Conservation (phyloP, 2,329 filamentous ascomycete species). For the Coniochaeta sp. region DNA sequence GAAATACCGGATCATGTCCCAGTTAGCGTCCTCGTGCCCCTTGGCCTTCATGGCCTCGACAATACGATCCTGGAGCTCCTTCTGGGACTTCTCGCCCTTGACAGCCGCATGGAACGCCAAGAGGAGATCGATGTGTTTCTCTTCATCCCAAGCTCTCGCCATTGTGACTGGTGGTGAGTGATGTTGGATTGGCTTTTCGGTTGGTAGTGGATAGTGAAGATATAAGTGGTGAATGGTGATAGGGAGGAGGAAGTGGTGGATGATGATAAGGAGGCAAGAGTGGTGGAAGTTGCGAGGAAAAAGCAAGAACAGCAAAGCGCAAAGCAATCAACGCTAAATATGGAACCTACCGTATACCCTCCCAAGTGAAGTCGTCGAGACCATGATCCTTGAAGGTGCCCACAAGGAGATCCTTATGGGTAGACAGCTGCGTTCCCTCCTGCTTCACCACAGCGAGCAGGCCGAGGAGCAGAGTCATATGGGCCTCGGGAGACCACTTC, state of each 20-base stretch:
- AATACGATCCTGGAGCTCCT: conserved; percentile 15
- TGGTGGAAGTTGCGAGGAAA: not conserved
- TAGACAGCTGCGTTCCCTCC: not conserved
- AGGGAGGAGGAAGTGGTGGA: not conserved
- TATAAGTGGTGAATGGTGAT: not conserved
- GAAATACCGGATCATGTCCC: conserved; percentile 14
- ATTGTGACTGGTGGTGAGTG: conserved; percentile 5
- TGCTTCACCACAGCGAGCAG: not conserved
- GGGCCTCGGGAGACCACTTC: not conserved
- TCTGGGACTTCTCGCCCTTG: conserved; percentile 8
- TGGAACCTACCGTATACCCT: not conserved
- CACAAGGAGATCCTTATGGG: not conserved
- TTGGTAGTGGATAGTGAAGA: too few species aligned
- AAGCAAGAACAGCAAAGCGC: not conserved
- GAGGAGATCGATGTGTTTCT: conserved; percentile 12
- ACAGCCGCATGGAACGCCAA: conserved; percentile 13
- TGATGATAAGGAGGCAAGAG: not conserved
- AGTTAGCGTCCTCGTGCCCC: conserved; percentile 15
- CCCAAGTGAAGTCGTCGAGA: not conserved
- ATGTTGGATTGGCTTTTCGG: too few species aligned
- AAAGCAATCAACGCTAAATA: conserved; percentile 5
- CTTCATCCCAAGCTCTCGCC: conserved; percentile 7
- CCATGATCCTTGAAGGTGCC: not conserved
- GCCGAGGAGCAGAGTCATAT: not conserved
- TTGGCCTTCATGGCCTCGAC: conserved; percentile 13